Evolutionary conservation across 2,329 filamentous ascomycete species (phyloP), one percentile per base, ranked within the genome.

Genomic region (Claviceps capensis): DNA sequence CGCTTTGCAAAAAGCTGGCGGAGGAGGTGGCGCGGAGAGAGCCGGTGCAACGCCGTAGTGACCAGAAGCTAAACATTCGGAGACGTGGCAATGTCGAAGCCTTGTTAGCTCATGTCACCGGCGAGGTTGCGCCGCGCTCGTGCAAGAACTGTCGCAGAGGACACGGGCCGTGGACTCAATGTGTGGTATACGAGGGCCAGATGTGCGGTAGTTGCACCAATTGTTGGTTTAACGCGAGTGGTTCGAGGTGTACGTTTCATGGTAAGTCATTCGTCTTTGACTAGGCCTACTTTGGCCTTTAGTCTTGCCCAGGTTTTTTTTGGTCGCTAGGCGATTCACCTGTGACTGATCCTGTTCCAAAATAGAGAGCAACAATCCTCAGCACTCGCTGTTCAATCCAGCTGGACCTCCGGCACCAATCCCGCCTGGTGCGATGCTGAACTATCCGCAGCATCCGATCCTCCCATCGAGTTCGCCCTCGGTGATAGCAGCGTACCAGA

Each of bases 141-240:
- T 82, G 78, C 63, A 78, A 78, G 63, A 80, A 78, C 62, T 82
- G 78, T 61, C 71, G 74, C 62, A 81, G 79, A 60, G 76, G 76
- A 4, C 76, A 80, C 54, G 78, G 78, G 0, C 78, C 78, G 0
- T 82, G 77, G 77, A 75, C 69, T 1, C 69, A 69, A 16, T 82
- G 78, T 56, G 70, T 82, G n/a, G 67, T 79, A n/a, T 74, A 78
- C 22, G 73, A 75, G 47, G 77, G 78, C 1, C 75, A 79, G 60
- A 77, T 81, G 75, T 80, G 76, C 53, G 78, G 78, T 9, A 79
- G 76, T 59, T 82, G 78, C 55, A 73, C 77, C 53, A 82, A 82
- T 59, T 82, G 78, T 61, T 81, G 78, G 78, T 81, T 77, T 63
- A 82, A 82, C 52, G 78, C 78, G 7, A 79, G 76, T 49, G 78